Conservation (phyloP, 176 grass and related monocot species). For the Saccharum spontaneum region DNA sequence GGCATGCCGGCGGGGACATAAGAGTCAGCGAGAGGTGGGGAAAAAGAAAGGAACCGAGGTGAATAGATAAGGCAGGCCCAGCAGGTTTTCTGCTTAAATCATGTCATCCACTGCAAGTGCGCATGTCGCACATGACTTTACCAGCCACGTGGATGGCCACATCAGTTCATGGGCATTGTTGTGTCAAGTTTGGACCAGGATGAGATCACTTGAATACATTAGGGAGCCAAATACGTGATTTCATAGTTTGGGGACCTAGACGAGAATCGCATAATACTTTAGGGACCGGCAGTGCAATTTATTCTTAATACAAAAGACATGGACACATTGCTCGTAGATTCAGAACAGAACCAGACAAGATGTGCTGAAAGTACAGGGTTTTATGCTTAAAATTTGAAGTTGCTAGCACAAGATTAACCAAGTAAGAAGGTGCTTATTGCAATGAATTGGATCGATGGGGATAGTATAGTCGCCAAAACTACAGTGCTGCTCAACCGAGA, state of each 20-base stretch:
- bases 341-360: background rate
- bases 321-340: background rate
- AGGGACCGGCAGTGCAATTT: background rate
- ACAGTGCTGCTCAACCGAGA: background rate
- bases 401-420: background rate
- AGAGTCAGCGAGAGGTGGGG: too few relatives aligned
- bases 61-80: too few relatives aligned
- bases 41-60: too few relatives aligned
- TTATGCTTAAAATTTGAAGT: background rate
- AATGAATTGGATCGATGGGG: background rate
- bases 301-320: constrained; percentile 2
- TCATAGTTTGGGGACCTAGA: background rate
- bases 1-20: too few relatives aligned
- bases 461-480: background rate
- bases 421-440: background rate
- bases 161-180: background rate
- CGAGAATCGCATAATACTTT: background rate
- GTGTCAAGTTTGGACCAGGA: background rate
- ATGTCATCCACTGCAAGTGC: too few relatives aligned
- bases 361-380: background rate
- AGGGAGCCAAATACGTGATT: background rate
- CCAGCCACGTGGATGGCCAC: background rate
- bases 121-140: background rate
- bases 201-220: background rate
- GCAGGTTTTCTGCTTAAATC: too few relatives aligned